phyloP scores from a whole-genome alignment of 495 filamentous ascomycete genomes.

The Talaromyces ruber region DNA sequence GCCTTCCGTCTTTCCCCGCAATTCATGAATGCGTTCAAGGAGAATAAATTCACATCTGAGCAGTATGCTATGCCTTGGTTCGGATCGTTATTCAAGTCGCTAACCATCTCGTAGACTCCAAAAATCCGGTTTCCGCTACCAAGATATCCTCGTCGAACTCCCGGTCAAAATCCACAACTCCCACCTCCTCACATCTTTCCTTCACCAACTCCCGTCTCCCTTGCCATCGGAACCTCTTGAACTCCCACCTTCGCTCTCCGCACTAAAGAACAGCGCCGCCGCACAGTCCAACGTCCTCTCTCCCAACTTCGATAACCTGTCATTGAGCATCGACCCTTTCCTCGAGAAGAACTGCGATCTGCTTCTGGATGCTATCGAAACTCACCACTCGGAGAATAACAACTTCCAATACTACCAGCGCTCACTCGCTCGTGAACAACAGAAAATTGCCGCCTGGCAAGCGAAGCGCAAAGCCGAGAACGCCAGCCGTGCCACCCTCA shows the following conservation, averaged over 20 bases:
- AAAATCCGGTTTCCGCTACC: conserved; percentile 86
- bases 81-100: not conserved
- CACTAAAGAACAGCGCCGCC: conserved; percentile 49
- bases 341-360: conserved; percentile 98
- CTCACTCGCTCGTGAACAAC: conserved; percentile 88
- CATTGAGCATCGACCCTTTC: conserved; percentile 93
- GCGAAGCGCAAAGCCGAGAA: conserved; percentile 94
- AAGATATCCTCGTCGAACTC: conserved; percentile 87
- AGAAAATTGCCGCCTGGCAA: conserved; percentile 94
- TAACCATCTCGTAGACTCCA: conserved; percentile 51
- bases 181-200: conserved; percentile 87
- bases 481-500: conserved; percentile 68
- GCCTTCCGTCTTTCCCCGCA: conserved; percentile 81
- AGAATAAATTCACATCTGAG: conserved; percentile 93
- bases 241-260: conserved; percentile 67
- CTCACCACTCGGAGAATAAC: conserved; percentile 96
- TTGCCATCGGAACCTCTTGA: conserved; percentile 51
- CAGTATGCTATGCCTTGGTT: conserved; percentile 45
- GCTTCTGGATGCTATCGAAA: conserved; percentile 91
- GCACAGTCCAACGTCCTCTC: conserved; percentile 51
- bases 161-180: conserved; percentile 94
- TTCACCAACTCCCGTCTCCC: conserved; percentile 73
- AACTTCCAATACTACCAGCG: conserved; percentile 98
- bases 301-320: conserved; percentile 81
- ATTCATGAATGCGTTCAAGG: conserved; percentile 91